Evolutionary conservation across 2,329 filamentous ascomycete genomes (phyloP).

Genomic region (Fusarium sp.): DNA sequence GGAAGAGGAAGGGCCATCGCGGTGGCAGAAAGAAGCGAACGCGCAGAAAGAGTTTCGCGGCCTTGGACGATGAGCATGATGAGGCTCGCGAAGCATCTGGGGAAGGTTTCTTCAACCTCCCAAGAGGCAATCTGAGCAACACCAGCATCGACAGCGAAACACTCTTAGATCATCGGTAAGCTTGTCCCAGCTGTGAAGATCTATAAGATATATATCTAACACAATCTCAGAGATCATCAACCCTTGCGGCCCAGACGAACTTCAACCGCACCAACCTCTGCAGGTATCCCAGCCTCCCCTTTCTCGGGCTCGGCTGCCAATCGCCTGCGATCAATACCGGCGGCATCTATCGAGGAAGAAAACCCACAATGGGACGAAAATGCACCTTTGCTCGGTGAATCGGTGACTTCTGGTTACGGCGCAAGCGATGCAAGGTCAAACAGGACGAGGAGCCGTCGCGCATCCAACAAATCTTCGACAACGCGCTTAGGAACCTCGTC

Average conservation of each 20-base stretch:
- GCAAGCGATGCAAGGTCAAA: constrained; percentile 54
- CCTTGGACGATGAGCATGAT: constrained; percentile 64
- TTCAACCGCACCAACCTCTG: constrained; percentile 59
- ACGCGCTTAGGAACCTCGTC: constrained; percentile 55
- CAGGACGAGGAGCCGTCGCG: constrained; percentile 58
- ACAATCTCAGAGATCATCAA: constrained; percentile 64
- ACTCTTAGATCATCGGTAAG: constrained; percentile 85
- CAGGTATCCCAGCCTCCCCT: constrained; percentile 52
- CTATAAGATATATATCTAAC: background rate
- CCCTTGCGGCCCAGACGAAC: constrained; percentile 73
- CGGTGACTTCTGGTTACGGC: constrained; percentile 57
- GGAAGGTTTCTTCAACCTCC: constrained; percentile 64
- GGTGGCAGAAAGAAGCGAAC: constrained; percentile 82
- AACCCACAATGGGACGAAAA: constrained; percentile 63
- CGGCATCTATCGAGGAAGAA: constrained; percentile 60
- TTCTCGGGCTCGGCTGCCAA: constrained; percentile 48
- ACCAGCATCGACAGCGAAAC: constrained; percentile 92
- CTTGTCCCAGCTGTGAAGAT: background rate
- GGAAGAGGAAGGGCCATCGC: constrained; percentile 79
- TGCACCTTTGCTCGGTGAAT: constrained; percentile 65
- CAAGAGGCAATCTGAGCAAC: constrained; percentile 74
- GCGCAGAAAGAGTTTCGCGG: constrained; percentile 84
- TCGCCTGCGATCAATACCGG: constrained; percentile 54
- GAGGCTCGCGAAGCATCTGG: constrained; percentile 52
- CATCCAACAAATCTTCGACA: constrained; percentile 66